Evolutionary conservation across 495 filamentous ascomycete species (phyloP).

Genomic region (Neurospora africana): DNA sequence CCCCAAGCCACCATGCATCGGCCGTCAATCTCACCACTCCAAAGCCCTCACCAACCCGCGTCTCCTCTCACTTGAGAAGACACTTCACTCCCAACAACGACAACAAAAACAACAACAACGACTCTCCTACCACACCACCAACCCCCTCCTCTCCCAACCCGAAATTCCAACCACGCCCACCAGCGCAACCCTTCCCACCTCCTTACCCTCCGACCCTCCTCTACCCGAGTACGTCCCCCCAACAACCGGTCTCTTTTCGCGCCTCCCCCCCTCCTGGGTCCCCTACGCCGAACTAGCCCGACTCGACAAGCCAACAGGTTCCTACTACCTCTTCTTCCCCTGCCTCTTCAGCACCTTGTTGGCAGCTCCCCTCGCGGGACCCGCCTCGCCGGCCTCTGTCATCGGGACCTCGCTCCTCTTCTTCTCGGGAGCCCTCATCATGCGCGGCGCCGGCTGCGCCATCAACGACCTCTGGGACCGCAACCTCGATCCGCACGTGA

Average conservation of each 20-base stretch:
- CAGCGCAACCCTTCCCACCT: conserved; percentile 1
- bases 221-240: conserved; percentile 51
- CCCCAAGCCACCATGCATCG: not conserved
- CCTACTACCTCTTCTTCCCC: conserved; percentile 92
- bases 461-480: conserved; percentile 98
- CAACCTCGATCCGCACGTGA: conserved; percentile 83
- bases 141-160: conserved; percentile 11
- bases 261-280: conserved; percentile 63
- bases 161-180: not conserved
- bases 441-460: conserved; percentile 96
- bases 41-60: conserved; percentile 6
- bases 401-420: conserved; percentile 64
- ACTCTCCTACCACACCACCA: conserved; percentile 13
- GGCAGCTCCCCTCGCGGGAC: conserved; percentile 48
- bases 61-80: conserved; percentile 3
- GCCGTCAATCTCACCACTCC: not conserved
- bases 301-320: conserved; percentile 88
- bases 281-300: conserved; percentile 91
- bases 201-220: not conserved
- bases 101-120: too few species aligned
- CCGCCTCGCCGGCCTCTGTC: conserved; percentile 47
- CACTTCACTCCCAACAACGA: not conserved
- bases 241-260: conserved; percentile 63
- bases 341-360: conserved; percentile 83
- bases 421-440: conserved; percentile 77